These are phyloP conservation scores for Eucalyptus decipiens DNA, from an alignment of 345 rosid species.

Conservation along the genomic window DNA sequence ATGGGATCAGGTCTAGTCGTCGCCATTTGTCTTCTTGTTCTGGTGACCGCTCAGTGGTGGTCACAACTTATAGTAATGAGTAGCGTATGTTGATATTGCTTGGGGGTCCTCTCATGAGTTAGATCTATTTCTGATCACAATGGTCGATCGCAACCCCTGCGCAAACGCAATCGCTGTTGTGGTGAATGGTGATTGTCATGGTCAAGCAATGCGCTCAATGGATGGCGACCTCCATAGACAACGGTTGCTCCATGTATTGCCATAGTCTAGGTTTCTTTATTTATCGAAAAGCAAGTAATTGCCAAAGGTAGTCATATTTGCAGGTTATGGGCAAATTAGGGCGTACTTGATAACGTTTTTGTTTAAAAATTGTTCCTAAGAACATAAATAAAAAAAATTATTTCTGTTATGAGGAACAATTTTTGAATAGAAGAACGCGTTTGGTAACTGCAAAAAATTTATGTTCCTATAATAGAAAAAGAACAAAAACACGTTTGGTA, in stretches of 20 bases:
- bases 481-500: fast-evolving
- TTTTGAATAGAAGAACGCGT: fast-evolving
- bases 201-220: too few relatives aligned
- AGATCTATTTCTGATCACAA: neutral
- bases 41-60: neutral
- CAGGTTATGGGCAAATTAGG: too few relatives aligned
- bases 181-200: too few relatives aligned
- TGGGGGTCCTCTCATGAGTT: neutral
- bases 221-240: too few relatives aligned
- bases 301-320: too few relatives aligned
- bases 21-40: neutral
- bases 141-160: neutral
- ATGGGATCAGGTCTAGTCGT: neutral
- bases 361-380: fast-evolving
- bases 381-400: too few relatives aligned
- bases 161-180: too few relatives aligned
- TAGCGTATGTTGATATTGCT: neutral
- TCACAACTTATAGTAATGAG: neutral
- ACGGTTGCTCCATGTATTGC: too few relatives aligned
- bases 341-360: fast-evolving
- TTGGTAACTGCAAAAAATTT: fast-evolving
- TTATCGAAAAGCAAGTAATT: too few relatives aligned
- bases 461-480: too few relatives aligned
- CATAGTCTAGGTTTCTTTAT: too few relatives aligned
- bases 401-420: fast-evolving